Conservation (phyloP, 305 asterid species). For the Rubia peregrina region DNA sequence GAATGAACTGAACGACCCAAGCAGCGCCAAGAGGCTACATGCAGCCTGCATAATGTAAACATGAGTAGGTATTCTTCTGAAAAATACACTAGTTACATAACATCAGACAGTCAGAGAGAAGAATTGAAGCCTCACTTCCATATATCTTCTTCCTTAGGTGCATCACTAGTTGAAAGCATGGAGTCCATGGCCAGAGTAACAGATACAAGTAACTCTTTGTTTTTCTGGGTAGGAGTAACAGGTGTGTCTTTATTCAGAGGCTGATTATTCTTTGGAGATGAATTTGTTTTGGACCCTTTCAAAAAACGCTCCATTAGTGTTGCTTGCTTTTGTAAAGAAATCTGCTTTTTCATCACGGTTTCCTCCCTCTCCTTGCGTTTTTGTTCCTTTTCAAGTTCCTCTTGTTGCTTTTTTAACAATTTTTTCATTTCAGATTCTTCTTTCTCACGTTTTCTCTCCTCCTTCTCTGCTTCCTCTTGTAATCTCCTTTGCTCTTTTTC, state of each 20-base stretch:
- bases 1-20: slow-evolving; percentile 32
- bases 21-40: slow-evolving; percentile 56
- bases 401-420: slow-evolving; percentile 62
- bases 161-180: slow-evolving; percentile 37
- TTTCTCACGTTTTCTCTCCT: slow-evolving; percentile 61
- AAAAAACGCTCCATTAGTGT: slow-evolving; percentile 89
- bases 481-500: slow-evolving; percentile 68
- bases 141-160: slow-evolving; percentile 36
- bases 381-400: slow-evolving; percentile 66
- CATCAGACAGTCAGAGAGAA: neutral
- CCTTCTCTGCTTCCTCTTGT: slow-evolving; percentile 74
- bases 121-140: slow-evolving; percentile 48
- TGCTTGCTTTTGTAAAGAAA: slow-evolving; percentile 78
- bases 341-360: slow-evolving; percentile 53
- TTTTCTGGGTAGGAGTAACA: slow-evolving; percentile 24
- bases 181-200: slow-evolving; percentile 63
- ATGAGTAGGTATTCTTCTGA: slow-evolving; percentile 15
- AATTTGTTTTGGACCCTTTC: slow-evolving; percentile 38
- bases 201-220: slow-evolving; percentile 37
- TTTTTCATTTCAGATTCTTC: slow-evolving; percentile 65
- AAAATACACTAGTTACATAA: neutral
- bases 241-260: slow-evolving; percentile 29
- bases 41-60: slow-evolving; percentile 50
- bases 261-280: slow-evolving; percentile 32
- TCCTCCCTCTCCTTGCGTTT: slow-evolving; percentile 86